Percentiles rank a stretch among this genome's conserved stretches.
Evolutionary conservation across 225 moss, liverwort and hornwort genomes (phyloP).

Genomic region (Thuidium tamariscinum): DNA sequence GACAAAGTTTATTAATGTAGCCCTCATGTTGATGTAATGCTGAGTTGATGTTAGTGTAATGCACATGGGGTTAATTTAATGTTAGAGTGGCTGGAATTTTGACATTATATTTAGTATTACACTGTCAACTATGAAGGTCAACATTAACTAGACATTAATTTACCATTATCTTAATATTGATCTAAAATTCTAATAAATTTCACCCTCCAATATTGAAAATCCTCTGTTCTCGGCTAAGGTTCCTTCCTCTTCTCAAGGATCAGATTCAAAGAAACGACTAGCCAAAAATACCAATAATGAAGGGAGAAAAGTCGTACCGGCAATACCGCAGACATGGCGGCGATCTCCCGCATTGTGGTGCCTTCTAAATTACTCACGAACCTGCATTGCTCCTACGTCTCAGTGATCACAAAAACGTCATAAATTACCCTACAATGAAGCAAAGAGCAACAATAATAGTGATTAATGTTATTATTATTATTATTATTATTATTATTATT

Average conservation of each 20-base stretch:
- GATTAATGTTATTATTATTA: neutral
- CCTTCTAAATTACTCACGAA: constrained; percentile 91
- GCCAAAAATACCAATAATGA: neutral
- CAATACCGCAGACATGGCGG: constrained; percentile 58
- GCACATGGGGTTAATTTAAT: neutral
- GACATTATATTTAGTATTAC: neutral
- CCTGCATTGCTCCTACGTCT: constrained; percentile 26
- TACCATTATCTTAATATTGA: neutral
- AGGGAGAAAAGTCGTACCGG: constrained; percentile 23
- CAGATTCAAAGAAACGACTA: neutral
- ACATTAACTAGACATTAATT: neutral
- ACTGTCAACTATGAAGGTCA: neutral
- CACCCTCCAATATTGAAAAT: neutral
- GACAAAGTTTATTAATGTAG: neutral
- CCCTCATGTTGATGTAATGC: neutral
- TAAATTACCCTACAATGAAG: neutral
- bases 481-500: neutral
- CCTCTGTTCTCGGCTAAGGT: neutral
- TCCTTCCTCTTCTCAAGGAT: neutral
- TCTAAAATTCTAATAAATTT: neutral
- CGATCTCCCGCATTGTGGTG: constrained; percentile 84
- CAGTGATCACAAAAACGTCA: neutral
- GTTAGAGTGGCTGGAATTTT: neutral
- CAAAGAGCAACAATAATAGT: neutral
- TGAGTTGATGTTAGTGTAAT: neutral